Evolutionary conservation across 768 basidiomycete genomes (phyloP), one percentile per base, ranked within the genome.

Genomic region (Pisolithus microcarpus): DNA sequence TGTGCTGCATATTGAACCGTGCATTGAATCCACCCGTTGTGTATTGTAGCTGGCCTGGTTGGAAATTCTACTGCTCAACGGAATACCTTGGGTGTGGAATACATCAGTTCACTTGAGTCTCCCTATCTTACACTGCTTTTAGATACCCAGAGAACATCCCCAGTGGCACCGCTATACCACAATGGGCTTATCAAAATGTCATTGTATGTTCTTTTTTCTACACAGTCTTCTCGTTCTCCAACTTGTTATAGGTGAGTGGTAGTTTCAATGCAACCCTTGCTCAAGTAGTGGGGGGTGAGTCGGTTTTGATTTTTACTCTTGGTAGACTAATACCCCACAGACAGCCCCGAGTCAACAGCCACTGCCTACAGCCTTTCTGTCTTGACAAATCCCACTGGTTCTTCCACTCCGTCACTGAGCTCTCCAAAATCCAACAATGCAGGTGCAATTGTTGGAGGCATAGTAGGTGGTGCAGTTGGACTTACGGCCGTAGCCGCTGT

Each of bases 151-250:
- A 65, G 11, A 58, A 63, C n/a, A 64, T 84, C 43, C 82, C 83
- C 2, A 52, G 58, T 0, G 75, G 73, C 9, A 70, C 77, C 1
- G 65, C 69, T 9, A 72, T 85, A 19, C 83, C 82, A 10, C 73
- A 73, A 9, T 85, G 83, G 83, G 82, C 82, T 11, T 85, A 76
- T 53, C 65, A 78, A 28, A 74, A 80, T 50, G 75, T 84, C 18
- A 63, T 70, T 58, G 74, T 75, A 58, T 43, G 75, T 37, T 43
- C 61, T 54, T 43, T 26, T 18, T 34, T 10, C 18, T n/a, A 6
- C 10, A 6, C 15, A 16, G 5, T 19, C 15, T 24, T 16, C 47
- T 28, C 52, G 9, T 55, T 7, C 36, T 60, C 34, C 56, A n/a
- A 8, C 31, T 19, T 18, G 2, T 40, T 28, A 8, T 48, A 77